Conservation (phyloP, 2,329 filamentous ascomycete genomes). For the Aspergillus sp. region DNA sequence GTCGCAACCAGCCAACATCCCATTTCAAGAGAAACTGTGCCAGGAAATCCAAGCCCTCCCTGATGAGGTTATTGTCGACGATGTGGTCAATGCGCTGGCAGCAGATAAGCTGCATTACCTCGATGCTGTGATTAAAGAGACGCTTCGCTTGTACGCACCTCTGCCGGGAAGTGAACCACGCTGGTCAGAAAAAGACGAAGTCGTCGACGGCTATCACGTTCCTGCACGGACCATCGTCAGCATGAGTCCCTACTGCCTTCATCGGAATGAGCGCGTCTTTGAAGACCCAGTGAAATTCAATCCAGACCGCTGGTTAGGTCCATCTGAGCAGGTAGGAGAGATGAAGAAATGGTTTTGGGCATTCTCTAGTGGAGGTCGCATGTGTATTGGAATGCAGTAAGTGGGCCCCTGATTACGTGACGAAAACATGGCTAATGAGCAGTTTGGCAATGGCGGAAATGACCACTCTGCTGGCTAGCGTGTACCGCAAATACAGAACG, state of each 20-base stretch:
- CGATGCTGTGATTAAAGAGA: constrained; percentile 52
- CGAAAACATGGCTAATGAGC: neutral
- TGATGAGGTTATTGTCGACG: constrained; percentile 21
- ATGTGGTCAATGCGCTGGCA: constrained; percentile 33
- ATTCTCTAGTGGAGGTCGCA: constrained; percentile 40
- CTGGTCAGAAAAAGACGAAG: constrained; percentile 24
- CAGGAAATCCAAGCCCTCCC: constrained; percentile 40
- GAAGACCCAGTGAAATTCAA: constrained; percentile 24
- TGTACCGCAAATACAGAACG: constrained; percentile 47
- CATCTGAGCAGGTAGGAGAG: constrained; percentile 15
- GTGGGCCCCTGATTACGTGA: neutral
- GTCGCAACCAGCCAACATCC: constrained; percentile 42
- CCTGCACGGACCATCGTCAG: constrained; percentile 32
- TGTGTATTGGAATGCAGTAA: constrained; percentile 40
- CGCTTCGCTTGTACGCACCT: constrained; percentile 49
- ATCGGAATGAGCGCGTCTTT: constrained; percentile 33
- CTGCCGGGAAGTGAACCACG: constrained; percentile 51
- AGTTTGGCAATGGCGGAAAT: constrained; percentile 52
- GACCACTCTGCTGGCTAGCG: constrained; percentile 44
- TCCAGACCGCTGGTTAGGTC: constrained; percentile 31
- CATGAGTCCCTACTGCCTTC: constrained; percentile 31
- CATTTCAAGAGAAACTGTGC: constrained; percentile 46
- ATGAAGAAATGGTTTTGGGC: constrained; percentile 39
- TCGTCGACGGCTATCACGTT: constrained; percentile 34
- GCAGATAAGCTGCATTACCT: constrained; percentile 44